phyloP scores from a whole-genome alignment of 1,284 basidiomycete species.

The Melampsora americana region DNA sequence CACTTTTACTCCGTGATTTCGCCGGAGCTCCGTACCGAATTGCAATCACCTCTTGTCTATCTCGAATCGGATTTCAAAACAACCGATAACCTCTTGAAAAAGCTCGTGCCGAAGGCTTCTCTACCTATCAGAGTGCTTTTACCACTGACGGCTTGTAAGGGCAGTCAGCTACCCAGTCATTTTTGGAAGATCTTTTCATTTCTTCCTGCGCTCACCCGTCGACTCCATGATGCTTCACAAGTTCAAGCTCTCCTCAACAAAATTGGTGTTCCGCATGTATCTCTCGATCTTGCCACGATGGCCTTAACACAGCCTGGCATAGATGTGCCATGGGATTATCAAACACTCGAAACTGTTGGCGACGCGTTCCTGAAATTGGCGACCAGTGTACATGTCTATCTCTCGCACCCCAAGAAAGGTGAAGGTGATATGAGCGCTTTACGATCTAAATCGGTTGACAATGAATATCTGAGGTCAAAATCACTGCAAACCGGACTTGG shows the following conservation, averaged over 20 bases:
- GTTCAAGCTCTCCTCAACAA: constrained; percentile 59
- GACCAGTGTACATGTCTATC: constrained; percentile 70
- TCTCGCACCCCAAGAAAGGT: constrained; percentile 66
- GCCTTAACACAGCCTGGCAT: constrained; percentile 70
- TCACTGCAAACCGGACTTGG: constrained; percentile 66
- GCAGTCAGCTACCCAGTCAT: constrained; percentile 59
- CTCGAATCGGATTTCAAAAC: constrained; percentile 21
- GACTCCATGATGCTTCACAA: constrained; percentile 65
- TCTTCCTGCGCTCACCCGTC: constrained; percentile 66
- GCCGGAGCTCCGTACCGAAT: background rate
- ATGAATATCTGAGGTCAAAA: constrained; percentile 65
- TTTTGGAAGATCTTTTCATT: constrained; percentile 61
- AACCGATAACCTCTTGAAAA: constrained; percentile 6
- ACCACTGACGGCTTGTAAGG: constrained; percentile 61
- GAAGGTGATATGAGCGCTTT: constrained; percentile 72
- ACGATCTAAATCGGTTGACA: constrained; percentile 65
- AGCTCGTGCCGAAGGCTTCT: background rate
- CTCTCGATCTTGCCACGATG: constrained; percentile 63
- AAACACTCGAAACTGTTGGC: constrained; percentile 76
- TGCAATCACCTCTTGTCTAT: constrained; percentile 18
- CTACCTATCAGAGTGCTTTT: constrained; percentile 54
- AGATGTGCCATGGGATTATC: constrained; percentile 67
- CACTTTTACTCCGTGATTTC: constrained; percentile 33
- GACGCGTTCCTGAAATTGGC: constrained; percentile 75
- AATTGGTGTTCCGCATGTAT: constrained; percentile 64